Base-by-base conservation (phyloP, 2,329 filamentous ascomycete genomes). In the Trichoderma hamatum region DNA sequence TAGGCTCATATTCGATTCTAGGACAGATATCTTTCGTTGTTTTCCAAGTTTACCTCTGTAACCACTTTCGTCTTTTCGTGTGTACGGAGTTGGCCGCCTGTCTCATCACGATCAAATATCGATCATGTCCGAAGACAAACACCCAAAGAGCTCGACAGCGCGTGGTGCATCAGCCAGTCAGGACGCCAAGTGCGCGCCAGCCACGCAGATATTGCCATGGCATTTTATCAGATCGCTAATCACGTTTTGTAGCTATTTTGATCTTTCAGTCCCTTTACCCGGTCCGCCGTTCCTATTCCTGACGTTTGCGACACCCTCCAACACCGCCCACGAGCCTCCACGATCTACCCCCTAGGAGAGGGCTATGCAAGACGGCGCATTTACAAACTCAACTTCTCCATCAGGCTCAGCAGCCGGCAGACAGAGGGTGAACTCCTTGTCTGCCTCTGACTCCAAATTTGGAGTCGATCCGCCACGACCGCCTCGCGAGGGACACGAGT, bases 401-500 rank as follows among this genome's bases (percentile, higher is more conserved):
- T 26, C 54, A 11, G 49, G 16, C 9, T 65, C 59, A 19, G 59
- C 34, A 14, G 30, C 28, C 2, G 56, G 49, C 19, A 60, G 60
- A 65, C 43, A 19, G 66, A 70, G 63, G 21, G 39, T 34, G 4
- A 36, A 26, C 5, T 66, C 19, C 16, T 62, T 32, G 14, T 56
- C 69, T n/a, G 34, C 51, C 11, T 32, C 70, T n/a, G 43, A 46
- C 19, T 26, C 71, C 28, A 69, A 67, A 7, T 79, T 76, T 21
- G 76, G 75, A 19, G 75, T 84, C 32, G 86, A 89, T 68, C 86
- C 86, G 3, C 87, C 86, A 28, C 83, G 87, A 2, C 82, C 84
- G n/a, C 78, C 87, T 65, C 84, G 78, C 60, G 81, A 84, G 55
- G 86, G 86, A 51, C 82, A 78, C 73, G 87, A 89, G 78, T 89